Percentiles rank a stretch among this genome's conserved stretches.
phyloP scores from a whole-genome alignment of 768 basidiomycete species.

The Russula vinacea region DNA sequence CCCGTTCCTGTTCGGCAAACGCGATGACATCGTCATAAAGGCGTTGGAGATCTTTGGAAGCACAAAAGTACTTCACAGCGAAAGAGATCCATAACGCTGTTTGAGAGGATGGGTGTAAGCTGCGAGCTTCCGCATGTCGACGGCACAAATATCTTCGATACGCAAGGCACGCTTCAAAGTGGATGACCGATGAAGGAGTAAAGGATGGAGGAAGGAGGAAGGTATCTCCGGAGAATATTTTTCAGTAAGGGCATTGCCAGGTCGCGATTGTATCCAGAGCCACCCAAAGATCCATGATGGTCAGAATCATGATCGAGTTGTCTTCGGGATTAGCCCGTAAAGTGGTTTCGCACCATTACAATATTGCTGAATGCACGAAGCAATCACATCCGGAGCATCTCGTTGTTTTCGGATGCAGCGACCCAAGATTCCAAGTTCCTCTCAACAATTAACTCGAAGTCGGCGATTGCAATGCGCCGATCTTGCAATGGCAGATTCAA shows the following conservation, averaged over 20 bases:
- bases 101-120: constrained; percentile 10
- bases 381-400: constrained; percentile 1
- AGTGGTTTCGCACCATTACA: neutral
- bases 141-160: constrained; percentile 11
- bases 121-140: neutral
- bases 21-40: neutral
- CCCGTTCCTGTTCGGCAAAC: neutral
- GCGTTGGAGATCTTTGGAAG: neutral
- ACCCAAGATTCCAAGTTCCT: constrained; percentile 11
- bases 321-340: constrained; percentile 20
- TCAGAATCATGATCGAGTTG: constrained; percentile 24
- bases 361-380: constrained; percentile 13
- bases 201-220: constrained; percentile 37
- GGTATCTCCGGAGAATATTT: constrained; percentile 48
- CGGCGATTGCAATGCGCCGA: neutral
- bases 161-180: neutral
- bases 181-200: constrained; percentile 41
- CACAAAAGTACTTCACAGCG: constrained; percentile 11
- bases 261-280: constrained; percentile 44
- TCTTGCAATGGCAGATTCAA: neutral
- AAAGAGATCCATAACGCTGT: neutral
- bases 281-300: constrained; percentile 48
- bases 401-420: neutral
- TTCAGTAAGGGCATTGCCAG: constrained; percentile 41
- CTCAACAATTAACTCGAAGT: constrained; percentile 12